Evolutionary conservation across 75 land plant species (phyloP).

Genomic region (Pinus taeda): DNA sequence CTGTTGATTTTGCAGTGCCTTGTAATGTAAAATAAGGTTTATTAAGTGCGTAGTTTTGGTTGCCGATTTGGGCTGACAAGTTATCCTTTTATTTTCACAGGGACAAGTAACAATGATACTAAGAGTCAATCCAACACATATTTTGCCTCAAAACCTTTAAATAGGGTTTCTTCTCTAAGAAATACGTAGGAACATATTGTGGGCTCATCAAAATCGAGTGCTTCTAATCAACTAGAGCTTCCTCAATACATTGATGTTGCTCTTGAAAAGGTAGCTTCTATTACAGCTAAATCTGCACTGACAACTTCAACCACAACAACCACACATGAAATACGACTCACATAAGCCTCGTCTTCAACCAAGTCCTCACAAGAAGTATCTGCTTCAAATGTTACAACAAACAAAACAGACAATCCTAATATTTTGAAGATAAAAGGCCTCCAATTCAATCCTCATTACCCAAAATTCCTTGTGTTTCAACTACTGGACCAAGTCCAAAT

Average conservation of each 20-base stretch:
- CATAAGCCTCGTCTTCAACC: not conserved
- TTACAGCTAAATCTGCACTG: not conserved
- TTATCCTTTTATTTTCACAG: not conserved
- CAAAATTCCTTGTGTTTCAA: slow-evolving; percentile 56
- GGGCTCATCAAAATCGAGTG: slow-evolving; percentile 2
- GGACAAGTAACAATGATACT: not conserved
- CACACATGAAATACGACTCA: not conserved
- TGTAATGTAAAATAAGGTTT: too few relatives aligned
- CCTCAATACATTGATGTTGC: not conserved
- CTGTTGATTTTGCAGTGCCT: too few relatives aligned
- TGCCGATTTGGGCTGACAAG: not conserved
- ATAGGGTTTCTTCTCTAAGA: not conserved
- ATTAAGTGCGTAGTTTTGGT: too few relatives aligned
- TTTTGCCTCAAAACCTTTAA: not conserved
- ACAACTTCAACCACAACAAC: not conserved
- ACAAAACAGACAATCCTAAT: not conserved
- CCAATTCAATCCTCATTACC: not conserved
- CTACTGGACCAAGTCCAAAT: slow-evolving; percentile 22
- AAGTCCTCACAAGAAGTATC: not conserved
- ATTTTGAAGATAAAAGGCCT: not conserved
- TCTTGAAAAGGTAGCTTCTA: not conserved
- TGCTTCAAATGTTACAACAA: too few relatives aligned
- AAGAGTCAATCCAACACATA: not conserved
- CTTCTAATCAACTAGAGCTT: not conserved
- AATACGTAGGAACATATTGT: not conserved